Conservation (phyloP, 805 yeast genomes). For the Candida argentea region DNA sequence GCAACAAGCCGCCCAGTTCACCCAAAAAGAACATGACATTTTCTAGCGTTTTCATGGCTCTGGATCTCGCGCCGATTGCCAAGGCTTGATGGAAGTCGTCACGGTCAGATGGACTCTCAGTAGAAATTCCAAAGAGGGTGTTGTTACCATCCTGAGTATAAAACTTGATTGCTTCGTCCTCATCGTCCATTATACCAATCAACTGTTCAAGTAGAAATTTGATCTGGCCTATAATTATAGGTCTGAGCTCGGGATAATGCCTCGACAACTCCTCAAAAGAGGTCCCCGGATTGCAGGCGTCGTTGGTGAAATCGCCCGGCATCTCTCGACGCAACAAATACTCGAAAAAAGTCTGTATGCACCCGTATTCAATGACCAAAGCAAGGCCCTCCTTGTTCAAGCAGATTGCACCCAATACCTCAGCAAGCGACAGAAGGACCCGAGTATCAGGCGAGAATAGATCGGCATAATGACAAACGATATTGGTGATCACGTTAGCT, state of each 20-base stretch:
- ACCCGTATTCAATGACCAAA: conserved; percentile 34
- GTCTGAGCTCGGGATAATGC: conserved; percentile 69
- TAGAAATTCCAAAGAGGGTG: too few relatives aligned
- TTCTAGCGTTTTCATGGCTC: too few relatives aligned
- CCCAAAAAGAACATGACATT: conserved; percentile 37
- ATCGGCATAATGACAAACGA: conserved; percentile 46
- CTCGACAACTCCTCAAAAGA: conserved; percentile 73
- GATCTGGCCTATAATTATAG: conserved; percentile 42
- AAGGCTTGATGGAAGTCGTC: too few relatives aligned
- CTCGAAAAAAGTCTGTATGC: conserved; percentile 39
- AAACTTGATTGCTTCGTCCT: conserved; percentile 29
- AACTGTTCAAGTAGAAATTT: conserved; percentile 34
- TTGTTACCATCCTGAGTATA: too few relatives aligned
- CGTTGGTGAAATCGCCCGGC: not conserved
- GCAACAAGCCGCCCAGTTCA: conserved; percentile 41
- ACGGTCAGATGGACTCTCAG: too few relatives aligned
- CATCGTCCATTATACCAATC: conserved; percentile 24
- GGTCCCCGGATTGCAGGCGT: conserved; percentile 48
- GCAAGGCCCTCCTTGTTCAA: conserved; percentile 64
- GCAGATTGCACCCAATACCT: conserved; percentile 73
- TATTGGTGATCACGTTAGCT: conserved; percentile 57
- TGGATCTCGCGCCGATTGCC: too few relatives aligned
- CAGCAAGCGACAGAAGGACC: conserved; percentile 53
- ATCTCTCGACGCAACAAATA: conserved; percentile 40
- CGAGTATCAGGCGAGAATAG: conserved; percentile 52